These are phyloP conservation scores for Penicillium dipodomyicola DNA, from an alignment of 495 filamentous ascomycete species.

Conservation along the genomic window DNA sequence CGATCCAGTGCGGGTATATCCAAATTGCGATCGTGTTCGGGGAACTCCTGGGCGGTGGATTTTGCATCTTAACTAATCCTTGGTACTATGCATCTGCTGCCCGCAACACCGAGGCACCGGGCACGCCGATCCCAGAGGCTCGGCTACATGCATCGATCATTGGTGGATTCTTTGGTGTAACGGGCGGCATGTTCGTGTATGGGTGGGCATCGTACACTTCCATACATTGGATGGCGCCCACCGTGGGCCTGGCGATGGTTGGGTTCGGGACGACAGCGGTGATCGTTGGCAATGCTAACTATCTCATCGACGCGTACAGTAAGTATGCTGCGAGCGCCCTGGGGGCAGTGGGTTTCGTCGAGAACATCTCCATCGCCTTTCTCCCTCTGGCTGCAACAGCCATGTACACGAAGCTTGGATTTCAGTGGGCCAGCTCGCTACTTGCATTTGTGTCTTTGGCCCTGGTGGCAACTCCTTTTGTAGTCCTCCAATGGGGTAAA, in stretches of 20 bases:
- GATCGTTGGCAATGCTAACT: slow-evolving; percentile 62
- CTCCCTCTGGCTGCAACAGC: slow-evolving; percentile 68
- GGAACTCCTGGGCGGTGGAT: no score
- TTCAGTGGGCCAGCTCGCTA: slow-evolving; percentile 66
- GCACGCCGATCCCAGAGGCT: background rate
- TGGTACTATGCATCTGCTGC: no score
- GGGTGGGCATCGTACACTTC: slow-evolving; percentile 54
- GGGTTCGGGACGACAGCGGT: slow-evolving; percentile 60
- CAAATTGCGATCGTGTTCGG: no score
- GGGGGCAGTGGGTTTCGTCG: slow-evolving; percentile 61
- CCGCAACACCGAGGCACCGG: background rate
- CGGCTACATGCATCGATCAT: background rate
- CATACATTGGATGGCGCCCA: slow-evolving; percentile 58
- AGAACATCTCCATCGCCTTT: slow-evolving; percentile 57
- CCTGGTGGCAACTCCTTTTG: slow-evolving; percentile 54
- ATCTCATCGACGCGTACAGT: slow-evolving; percentile 60
- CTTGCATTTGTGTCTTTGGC: slow-evolving; percentile 55
- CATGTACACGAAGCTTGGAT: slow-evolving; percentile 63
- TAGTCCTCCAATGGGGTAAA: slow-evolving; percentile 39
- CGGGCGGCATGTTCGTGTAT: slow-evolving; percentile 47
- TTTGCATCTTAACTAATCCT: no score
- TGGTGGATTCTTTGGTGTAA: slow-evolving; percentile 15
- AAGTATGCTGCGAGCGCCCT: slow-evolving; percentile 63
- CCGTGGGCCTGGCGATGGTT: slow-evolving; percentile 55
- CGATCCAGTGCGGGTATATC: no score